Percentiles rank a stretch among this genome's conserved stretches.
phyloP scores from a whole-genome alignment of 805 yeast genomes.

The Myxozyma mucilagina region DNA sequence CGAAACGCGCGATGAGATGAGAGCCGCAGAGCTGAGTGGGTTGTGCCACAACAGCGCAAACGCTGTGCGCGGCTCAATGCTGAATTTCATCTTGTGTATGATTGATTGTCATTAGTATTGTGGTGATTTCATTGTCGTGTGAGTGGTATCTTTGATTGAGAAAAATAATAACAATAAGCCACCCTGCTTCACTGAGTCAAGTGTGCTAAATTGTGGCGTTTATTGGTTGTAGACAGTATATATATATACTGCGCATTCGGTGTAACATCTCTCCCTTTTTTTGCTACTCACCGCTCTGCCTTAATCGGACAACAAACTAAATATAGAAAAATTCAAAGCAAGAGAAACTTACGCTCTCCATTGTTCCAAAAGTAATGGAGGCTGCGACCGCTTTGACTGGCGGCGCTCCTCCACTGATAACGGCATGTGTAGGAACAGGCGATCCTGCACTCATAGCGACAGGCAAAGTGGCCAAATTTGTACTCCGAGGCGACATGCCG shows the following conservation, averaged over 20 bases:
- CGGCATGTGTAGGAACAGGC: conserved; percentile 23
- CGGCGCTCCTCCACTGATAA: conserved; percentile 24
- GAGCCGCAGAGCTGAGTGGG: background rate
- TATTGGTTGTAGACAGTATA: too few species aligned
- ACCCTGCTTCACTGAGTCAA: too few species aligned
- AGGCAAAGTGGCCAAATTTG: too few species aligned
- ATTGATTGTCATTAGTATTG: too few species aligned
- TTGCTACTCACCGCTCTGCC: too few species aligned
- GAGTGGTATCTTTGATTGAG: too few species aligned
- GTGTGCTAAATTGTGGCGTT: too few species aligned
- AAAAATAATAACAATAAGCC: too few species aligned
- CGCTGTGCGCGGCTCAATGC: background rate
- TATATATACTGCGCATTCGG: too few species aligned
- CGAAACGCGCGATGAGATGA: conserved; percentile 17
- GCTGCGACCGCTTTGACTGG: conserved; percentile 13
- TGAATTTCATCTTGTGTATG: background rate
- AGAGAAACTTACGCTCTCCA: conserved; percentile 14
- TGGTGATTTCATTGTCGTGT: too few species aligned
- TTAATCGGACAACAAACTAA: too few species aligned
- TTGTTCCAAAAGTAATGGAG: conserved; percentile 20
- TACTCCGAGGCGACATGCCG: background rate
- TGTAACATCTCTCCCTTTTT: too few species aligned
- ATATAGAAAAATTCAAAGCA: background rate
- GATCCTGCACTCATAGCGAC: conserved; percentile 19
- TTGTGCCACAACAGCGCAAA: conserved; percentile 1